These are phyloP conservation scores for Sinapis alba DNA, from an alignment of 441 rosid genomes.

Conservation along the genomic window DNA sequence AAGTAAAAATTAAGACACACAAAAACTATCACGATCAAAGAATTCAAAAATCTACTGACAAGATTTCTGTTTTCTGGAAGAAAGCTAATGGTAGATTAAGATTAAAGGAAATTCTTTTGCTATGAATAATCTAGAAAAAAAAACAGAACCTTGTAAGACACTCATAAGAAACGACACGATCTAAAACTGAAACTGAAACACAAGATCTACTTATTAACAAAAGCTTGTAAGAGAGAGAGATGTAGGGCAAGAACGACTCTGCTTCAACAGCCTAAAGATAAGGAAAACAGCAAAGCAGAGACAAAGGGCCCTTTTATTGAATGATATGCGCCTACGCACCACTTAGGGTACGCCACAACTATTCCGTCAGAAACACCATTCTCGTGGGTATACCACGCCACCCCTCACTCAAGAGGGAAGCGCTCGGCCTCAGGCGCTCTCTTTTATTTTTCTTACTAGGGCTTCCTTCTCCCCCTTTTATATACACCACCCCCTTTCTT, in stretches of 20 bases:
- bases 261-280: constrained; percentile 21
- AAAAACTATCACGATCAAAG: too few species aligned
- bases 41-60: too few species aligned
- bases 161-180: too few species aligned
- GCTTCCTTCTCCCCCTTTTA: not conserved
- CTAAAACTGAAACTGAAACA: not conserved
- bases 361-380: constrained; percentile 5
- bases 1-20: too few species aligned
- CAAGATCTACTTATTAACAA: not conserved
- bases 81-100: not conserved
- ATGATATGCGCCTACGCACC: constrained; percentile 44
- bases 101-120: not conserved
- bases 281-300: constrained; percentile 30
- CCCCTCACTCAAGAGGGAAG: constrained; percentile 42
- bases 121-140: too few species aligned
- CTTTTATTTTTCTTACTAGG: constrained; percentile 1
- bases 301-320: not conserved
- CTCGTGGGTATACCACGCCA: constrained; percentile 48
- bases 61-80: too few species aligned
- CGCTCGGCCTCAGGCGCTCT: constrained; percentile 45
- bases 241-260: constrained; percentile 24
- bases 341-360: constrained; percentile 31
- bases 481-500: not conserved
- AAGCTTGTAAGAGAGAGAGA: not conserved
- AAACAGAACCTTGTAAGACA: too few species aligned